Evolutionary conservation across 352 stramenopile genomes (phyloP), one percentile per base, ranked within the genome.

Genomic region (Phytopythium kandeliae): DNA sequence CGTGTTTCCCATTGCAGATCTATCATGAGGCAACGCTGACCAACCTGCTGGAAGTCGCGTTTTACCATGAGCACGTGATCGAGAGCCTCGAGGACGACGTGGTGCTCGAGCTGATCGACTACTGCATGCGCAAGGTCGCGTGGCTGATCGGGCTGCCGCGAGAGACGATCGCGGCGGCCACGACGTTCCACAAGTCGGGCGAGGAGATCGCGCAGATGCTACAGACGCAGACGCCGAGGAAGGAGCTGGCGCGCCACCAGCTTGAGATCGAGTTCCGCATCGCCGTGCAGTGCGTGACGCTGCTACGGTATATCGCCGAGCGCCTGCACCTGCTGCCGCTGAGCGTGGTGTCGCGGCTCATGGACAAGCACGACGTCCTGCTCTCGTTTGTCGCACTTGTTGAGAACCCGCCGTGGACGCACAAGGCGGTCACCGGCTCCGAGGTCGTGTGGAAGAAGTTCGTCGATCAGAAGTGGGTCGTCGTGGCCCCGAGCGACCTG

Each of bases 331-430:
- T 86, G 17, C 65, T 98, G 10, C 74, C 94, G 17, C 57, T 98
- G 16, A 85, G 74, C 57, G 70, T 97, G 21, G 71, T 97, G 13
- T 90, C 83, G 12, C 85, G 96, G 19, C 65, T 99, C 21, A 54
- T 98, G n/a, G 92, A 98, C 57, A 98, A 90, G n/a, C 95, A 98
- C 59, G 96, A 99, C 62, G 79, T 96, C 43, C 75, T 98, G 13
- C 67, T 98, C 15, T 84, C 91, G 9, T 76, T 98, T 19, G 80
- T 96, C 3, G 78, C 78, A 28, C 76, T 98, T 11, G 81, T 99
- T 15, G 96, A 99, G 55, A 97, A 98, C 60, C 94, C 96, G 25
- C 96, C 96, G 19, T 98, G 96, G 96, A 98, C 92, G 9, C 70
- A 97, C 57, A 91, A 88, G 54, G 49, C 52, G 25, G 30, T 37